Evolutionary conservation across 345 rosid genomes (phyloP).

Genomic region (Limnanthes douglasii): DNA sequence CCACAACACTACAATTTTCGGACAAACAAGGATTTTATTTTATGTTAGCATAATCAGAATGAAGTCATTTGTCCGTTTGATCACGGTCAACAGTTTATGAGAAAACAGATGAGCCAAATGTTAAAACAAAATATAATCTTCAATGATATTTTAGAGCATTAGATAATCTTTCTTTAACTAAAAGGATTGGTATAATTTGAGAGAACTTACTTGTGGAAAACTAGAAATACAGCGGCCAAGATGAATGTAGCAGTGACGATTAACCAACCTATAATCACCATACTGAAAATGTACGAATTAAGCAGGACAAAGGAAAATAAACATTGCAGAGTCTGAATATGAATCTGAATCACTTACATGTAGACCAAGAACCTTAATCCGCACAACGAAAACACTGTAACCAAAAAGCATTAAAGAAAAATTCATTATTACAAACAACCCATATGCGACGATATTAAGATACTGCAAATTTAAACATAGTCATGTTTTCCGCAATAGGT

Average conservation of each 20-base stretch:
- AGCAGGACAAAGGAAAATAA: too few species aligned
- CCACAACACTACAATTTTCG: slow-evolving; percentile 24
- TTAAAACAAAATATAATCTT: too few species aligned
- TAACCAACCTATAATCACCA: slow-evolving; percentile 39
- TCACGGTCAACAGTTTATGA: too few species aligned
- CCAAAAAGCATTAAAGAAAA: not conserved
- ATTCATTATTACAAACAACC: too few species aligned
- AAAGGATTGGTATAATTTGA: too few species aligned
- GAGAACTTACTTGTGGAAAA: slow-evolving; percentile 51
- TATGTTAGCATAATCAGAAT: not conserved
- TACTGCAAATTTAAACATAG: too few species aligned
- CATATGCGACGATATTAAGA: too few species aligned
- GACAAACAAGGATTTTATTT: not conserved
- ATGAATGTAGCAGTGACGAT: slow-evolving; percentile 26
- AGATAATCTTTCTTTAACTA: too few species aligned
- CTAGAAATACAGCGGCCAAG: slow-evolving; percentile 31
- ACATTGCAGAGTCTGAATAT: not conserved
- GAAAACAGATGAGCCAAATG: too few species aligned
- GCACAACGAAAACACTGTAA: slow-evolving; percentile 26
- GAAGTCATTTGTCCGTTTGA: not conserved
- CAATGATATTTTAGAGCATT: too few species aligned
- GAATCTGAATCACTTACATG: slow-evolving; percentile 21
- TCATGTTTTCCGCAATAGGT: too few species aligned
- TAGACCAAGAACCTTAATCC: slow-evolving; percentile 27
- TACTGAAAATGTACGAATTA: slow-evolving; percentile 16